A percentile compares a stretch with the other conserved stretches of the same genome.
These are phyloP conservation scores for Salvia sclarea DNA, from an alignment of 305 asterid genomes.

Conservation along the genomic window DNA sequence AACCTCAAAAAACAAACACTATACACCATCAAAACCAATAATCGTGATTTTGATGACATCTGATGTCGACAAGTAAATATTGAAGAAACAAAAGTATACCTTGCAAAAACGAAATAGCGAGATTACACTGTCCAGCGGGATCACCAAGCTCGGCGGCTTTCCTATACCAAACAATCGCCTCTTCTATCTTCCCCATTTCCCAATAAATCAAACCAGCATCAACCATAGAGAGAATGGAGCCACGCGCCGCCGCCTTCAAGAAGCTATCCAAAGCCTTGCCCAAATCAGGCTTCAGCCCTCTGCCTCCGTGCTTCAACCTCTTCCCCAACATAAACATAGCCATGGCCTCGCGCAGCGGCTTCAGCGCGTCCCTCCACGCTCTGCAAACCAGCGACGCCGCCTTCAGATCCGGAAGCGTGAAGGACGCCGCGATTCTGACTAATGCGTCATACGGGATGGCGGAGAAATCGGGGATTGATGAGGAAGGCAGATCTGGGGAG, in stretches of 20 bases:
- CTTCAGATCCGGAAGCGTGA: conserved; percentile 56
- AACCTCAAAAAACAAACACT: background rate
- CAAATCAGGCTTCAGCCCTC: conserved; percentile 55
- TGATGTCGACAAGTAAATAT: background rate
- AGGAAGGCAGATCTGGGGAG: conserved; percentile 18
- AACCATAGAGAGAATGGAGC: conserved; percentile 84
- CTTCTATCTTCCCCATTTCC: conserved; percentile 69
- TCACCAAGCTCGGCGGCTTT: conserved; percentile 81
- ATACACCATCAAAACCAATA: background rate
- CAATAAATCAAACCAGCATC: conserved; percentile 83
- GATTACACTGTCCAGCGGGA: conserved; percentile 75
- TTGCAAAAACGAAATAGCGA: conserved; percentile 75
- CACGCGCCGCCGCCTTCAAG: conserved; percentile 85
- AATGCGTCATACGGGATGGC: conserved; percentile 67
- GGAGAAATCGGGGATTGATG: conserved; percentile 44
- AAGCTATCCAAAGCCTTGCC: conserved; percentile 75
- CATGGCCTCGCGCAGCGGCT: conserved; percentile 82
- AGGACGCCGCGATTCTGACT: conserved; percentile 55
- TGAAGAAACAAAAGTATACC: conserved; percentile 38
- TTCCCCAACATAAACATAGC: conserved; percentile 60
- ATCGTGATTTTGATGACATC: background rate
- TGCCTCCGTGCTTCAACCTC: conserved; percentile 79
- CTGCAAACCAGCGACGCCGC: conserved; percentile 78
- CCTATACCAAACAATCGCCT: conserved; percentile 58
- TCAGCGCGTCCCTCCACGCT: conserved; percentile 86